Base-by-base conservation (phyloP, 2,329 filamentous ascomycete genomes). In the Periglandula ipomoeae region DNA sequence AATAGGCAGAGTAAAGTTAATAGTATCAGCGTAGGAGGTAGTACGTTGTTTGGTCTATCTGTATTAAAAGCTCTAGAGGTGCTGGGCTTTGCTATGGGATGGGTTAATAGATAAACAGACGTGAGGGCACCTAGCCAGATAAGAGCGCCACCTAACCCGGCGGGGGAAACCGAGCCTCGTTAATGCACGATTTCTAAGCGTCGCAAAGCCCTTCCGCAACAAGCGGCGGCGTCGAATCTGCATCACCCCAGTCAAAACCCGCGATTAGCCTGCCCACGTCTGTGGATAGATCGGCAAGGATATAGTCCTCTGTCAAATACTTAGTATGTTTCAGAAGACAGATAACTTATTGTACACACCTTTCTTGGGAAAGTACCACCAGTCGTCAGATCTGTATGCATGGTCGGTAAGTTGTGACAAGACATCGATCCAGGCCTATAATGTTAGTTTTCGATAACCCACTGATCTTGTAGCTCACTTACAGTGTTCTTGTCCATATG, bases 371-470 rank as follows among this genome's bases (percentile, higher is more conserved):
- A 58, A 70, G 38, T 70, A 61, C 70, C 70, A 71, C 69, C 69
- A 72, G 50, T 71, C 67, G 27, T 70, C 56, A 20, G 68, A 66
- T 26, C 69, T 63, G 53, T 65, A 70, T 0, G 68, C 69, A 35
- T 67, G 62, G 17, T 67, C 60, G 9, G 61, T 58, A 3, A 68
- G 62, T 53, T 71, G 68, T 11, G 55, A 56, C 3, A 61, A 42
- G 24, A 48, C 45, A 22, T 61, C 61, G 32, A 60, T 59, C 50
- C 50, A 61, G 7, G 56, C 58, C 54, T 55, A 11, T 2, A n/a
- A n/a, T n/a, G n/a, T n/a, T n/a, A n/a, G n/a, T n/a, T n/a, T n/a
- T n/a, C n/a, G n/a, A n/a, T n/a, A n/a, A n/a, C n/a, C n/a, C n/a
- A n/a, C n/a, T n/a, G n/a, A n/a, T n/a, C n/a, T n/a, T n/a, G n/a